phyloP scores from a whole-genome alignment of 1,284 basidiomycete species.

The Leccinum colubrinum region DNA sequence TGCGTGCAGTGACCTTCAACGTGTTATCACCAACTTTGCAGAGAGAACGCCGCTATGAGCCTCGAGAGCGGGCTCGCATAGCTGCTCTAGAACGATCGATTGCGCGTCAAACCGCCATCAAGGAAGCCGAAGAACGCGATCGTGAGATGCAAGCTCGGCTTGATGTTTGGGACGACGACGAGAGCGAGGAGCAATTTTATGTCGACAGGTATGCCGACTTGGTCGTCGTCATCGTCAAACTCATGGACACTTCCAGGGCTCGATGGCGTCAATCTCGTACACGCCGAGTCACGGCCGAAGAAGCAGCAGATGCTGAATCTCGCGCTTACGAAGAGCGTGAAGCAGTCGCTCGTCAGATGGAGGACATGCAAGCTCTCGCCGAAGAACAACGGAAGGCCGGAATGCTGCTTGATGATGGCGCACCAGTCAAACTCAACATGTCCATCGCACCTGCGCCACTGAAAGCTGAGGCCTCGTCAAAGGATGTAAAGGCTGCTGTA shows the following conservation, averaged over 20 bases:
- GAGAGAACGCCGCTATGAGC: slow-evolving; percentile 60
- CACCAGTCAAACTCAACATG: slow-evolving; percentile 81
- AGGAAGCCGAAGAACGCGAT: slow-evolving; percentile 75
- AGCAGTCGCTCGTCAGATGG: slow-evolving; percentile 84
- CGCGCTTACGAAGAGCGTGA: slow-evolving; percentile 81
- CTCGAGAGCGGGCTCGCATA: slow-evolving; percentile 73
- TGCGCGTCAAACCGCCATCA: slow-evolving; percentile 65
- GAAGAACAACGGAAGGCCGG: slow-evolving; percentile 87
- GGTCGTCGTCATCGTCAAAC: neutral
- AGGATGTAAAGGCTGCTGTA: slow-evolving; percentile 55
- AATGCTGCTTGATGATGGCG: slow-evolving; percentile 86
- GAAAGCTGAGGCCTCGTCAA: slow-evolving; percentile 45
- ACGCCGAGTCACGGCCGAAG: slow-evolving; percentile 68
- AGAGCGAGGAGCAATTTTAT: slow-evolving; percentile 85
- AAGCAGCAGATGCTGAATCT: slow-evolving; percentile 80
- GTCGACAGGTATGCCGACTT: slow-evolving; percentile 62
- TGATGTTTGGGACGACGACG: slow-evolving; percentile 88
- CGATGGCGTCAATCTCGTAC: slow-evolving; percentile 76
- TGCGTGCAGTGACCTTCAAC: neutral
- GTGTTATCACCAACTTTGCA: slow-evolving; percentile 26
- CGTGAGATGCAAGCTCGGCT: slow-evolving; percentile 71
- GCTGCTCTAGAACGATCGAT: slow-evolving; percentile 74
- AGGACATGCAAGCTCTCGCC: slow-evolving; percentile 84
- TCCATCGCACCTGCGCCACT: slow-evolving; percentile 50
- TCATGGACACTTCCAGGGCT: slow-evolving; percentile 37